These are phyloP conservation scores for Sordariomycetes sp. DNA, from an alignment of 2,329 filamentous ascomycete genomes.

Conservation along the genomic window DNA sequence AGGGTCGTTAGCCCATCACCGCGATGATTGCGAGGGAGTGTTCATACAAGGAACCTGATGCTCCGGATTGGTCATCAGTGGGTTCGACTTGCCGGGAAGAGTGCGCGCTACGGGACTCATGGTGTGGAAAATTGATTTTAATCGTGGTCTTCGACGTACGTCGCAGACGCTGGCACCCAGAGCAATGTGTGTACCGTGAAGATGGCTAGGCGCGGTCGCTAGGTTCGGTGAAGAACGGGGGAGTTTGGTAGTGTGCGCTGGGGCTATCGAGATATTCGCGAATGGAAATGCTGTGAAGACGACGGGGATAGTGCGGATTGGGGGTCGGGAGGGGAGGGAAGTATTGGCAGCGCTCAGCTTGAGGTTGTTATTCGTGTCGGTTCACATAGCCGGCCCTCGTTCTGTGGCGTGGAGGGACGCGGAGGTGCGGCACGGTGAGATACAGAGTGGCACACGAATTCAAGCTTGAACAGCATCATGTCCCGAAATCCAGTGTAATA, in stretches of 20 bases:
- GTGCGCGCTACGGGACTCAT: constrained; percentile 1
- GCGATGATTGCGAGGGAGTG: too few relatives aligned
- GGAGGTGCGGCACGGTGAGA: too few relatives aligned
- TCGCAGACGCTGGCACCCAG: neutral
- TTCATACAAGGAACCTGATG: constrained; percentile 1
- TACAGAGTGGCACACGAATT: too few relatives aligned
- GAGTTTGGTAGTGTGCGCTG: neutral
- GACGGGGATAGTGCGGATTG: neutral
- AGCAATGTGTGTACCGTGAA: neutral
- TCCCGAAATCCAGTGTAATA: too few relatives aligned
- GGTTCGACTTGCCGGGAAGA: constrained; percentile 6
- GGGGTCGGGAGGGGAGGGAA: neutral
- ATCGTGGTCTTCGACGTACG: neutral
- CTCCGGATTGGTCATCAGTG: constrained; percentile 2
- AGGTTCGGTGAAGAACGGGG: neutral
- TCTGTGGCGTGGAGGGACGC: too few relatives aligned
- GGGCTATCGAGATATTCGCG: neutral
- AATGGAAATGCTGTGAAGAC: neutral
- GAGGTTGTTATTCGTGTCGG: too few relatives aligned
- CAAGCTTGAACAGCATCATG: too few relatives aligned
- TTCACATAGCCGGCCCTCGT: too few relatives aligned
- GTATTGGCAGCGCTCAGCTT: neutral
- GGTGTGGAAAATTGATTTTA: neutral
- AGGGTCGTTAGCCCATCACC: constrained; percentile 13
- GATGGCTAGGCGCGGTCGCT: neutral